Base-by-base conservation (phyloP, 2,329 filamentous ascomycete genomes). In the Epichloe festucae region DNA sequence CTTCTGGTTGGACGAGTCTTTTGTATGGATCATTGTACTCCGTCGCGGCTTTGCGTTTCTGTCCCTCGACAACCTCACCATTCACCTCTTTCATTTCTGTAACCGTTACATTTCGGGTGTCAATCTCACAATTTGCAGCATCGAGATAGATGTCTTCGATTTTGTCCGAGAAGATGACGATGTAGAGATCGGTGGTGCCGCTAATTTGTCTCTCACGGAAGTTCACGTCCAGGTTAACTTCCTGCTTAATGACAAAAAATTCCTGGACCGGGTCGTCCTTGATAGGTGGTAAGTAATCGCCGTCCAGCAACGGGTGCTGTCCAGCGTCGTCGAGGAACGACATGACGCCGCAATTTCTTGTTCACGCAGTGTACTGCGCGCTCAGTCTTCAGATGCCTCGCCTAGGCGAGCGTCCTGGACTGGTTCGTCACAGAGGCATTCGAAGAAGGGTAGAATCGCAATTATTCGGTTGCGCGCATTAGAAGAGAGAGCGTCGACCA, bases 211-310 rank as follows among this genome's bases (percentile, higher is more conserved):
- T 84, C 50, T 79, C 79, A 57, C 79, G 76, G 65, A 98, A 94
- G 70, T 95, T 87, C 63, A 98, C 75, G 61, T 97, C 90, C 54
- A 98, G 75, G 60, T 89, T 84, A 48, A 98, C 84, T 65, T 87
- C 87, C 70, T 97, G 91, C 69, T 89, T 85, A 51, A 88, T 76
- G 53, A 97, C 71, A 41, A 76, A 52, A 52, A 70, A 73, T 27
- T 70, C 67, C 15, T 68, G 65, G 3, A 70, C 58, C 4, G 66
- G 63, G 8, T 56, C 54, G 54, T 72, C 69, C 48, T 67, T 57
- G 35, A 66, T 57, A 5, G 65, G 65, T 10, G 62, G 60, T 5
- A 67, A 52, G 44, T 61, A 63, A 49, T 67, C 65, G 19, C 65
- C 54, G 36, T 64, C 61, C 21, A 64, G 56, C 46, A 67, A 58